Evolutionary conservation across 148 eudicot species (phyloP), one percentile per base, ranked within the genome.

Genomic region (Suaeda aralocaspica): DNA sequence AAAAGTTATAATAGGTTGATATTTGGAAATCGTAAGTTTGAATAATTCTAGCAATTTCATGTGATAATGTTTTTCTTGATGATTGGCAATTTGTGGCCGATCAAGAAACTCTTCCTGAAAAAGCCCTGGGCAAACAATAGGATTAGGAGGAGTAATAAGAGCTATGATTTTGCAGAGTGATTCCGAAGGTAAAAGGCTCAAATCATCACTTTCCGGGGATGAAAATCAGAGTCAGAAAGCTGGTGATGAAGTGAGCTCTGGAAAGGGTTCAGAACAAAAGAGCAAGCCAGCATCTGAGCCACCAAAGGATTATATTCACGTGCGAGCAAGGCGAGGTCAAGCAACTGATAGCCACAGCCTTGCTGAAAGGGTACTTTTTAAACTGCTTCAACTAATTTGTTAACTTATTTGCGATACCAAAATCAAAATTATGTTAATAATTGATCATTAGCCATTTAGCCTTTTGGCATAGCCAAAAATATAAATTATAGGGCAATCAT

Each of bases 291-390:
- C 73, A 12, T 48, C 79, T 34, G 90, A 90, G 65, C 85, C 84
- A 18, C 83, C 87, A 19, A 92, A 92, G 78, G 98, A 93, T 82
- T 93, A 81, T 81, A 93, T 93, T 74, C 98, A 93, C 67, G 98
- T 93, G 9, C 94, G 98, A 76, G 98, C 98, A n/a, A 82, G 98
- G 78, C 77, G 98, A 76, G 96, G 98, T 55, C 98, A 93, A 87
- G 98, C 98, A 48, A 92, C 98, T 24, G 98, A 92, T 80, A 92
- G 92, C 78, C 98, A 92, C 72, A 89, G 96, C 74, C 82, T 93
- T 65, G 98, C 98, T 42, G 98, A 93, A 87, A 80, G 98, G 85
- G 98, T 93, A 87, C 77, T 68, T 4, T 9, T 34, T 52, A 64
- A 31, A n/a, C 72, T 56, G 24, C 31, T 57, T 28, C 41, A 22